phyloP scores from a whole-genome alignment of 2,329 filamentous ascomycete species.

The Aspergillus sp. region DNA sequence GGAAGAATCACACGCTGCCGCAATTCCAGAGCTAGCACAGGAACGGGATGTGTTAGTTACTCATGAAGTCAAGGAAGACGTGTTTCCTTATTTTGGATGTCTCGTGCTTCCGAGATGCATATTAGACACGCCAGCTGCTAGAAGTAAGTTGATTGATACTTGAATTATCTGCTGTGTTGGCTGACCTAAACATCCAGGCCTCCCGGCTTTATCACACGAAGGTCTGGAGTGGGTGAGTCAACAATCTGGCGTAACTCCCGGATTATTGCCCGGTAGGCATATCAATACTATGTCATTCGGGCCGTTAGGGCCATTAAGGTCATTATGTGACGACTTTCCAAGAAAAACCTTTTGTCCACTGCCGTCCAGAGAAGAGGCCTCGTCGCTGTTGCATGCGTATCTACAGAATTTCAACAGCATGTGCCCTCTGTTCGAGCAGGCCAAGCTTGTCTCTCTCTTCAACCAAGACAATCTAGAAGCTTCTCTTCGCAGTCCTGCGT shows the following conservation, averaged over 20 bases:
- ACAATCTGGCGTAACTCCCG: constrained; percentile 6
- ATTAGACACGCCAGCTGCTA: constrained; percentile 2
- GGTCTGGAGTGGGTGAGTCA: constrained; percentile 17
- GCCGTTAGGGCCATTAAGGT: neutral
- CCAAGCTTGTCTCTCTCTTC: constrained; percentile 13
- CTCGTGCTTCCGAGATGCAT: constrained; percentile 16
- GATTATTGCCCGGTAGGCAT: neutral
- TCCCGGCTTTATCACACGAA: constrained; percentile 11
- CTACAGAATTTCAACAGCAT: constrained; percentile 14
- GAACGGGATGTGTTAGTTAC: neutral
- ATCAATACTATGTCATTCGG: neutral
- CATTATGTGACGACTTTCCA: constrained; percentile 3
- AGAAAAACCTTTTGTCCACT: constrained; percentile 11
- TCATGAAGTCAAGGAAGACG: neutral
- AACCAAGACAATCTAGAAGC: constrained; percentile 3
- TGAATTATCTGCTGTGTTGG: neutral
- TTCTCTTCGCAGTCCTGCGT: constrained; percentile 5
- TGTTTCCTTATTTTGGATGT: neutral
- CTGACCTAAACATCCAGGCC: constrained; percentile 4
- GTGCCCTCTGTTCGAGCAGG: constrained; percentile 14
- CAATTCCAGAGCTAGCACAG: neutral
- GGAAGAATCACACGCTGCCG: neutral
- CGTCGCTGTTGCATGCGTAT: constrained; percentile 12
- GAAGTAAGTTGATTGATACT: constrained; percentile 3
- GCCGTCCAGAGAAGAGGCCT: constrained; percentile 11